Base-by-base conservation (phyloP, 306 rosid species). In the Medicago ruthenica region DNA sequence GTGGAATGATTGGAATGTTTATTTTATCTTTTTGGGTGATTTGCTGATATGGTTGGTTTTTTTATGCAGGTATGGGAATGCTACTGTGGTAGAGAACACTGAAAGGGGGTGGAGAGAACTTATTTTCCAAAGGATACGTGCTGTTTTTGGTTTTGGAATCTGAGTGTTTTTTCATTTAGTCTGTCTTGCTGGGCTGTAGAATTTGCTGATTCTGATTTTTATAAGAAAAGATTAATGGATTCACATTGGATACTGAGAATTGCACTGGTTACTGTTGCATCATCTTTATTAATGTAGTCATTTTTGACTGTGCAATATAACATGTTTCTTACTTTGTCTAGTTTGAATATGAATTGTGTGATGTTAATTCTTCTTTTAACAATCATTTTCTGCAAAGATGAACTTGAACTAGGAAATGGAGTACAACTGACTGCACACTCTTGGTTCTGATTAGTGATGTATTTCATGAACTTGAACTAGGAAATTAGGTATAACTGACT, bases 71-170 rank as follows among this genome's bases (percentile, higher is more conserved):
- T 95, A 92, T 76, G 99, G 98, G 50, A 95, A 95, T 77, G 87
- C 97, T 5, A 95, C 97, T 37, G 98, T 95, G 82, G 96, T 85
- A 83, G 98, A 95, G 93, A 95, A 95, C 79, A 95, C 98, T 0
- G 98, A 95, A 78, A 89, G 97, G 73, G 98, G 98, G 51, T 95
- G 98, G 98, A 84, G 97, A 86, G 99, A 95, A 80, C 97, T 86
- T 22, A 92, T 95, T 8, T 95, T 95, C 88, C 95, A 92, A 73
- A 92, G 90, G 93, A 92, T 95, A 55, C 86, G 97, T 47, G 99
- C 97, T 1, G 99, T 89, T 53, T 95, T 95, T 81, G 93, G 99
- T 57, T 95, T 95, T 71, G 97, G 99, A 75, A 86, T 95, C 47
- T 94, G 83, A 91, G 58, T 22, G 53, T 22, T 66, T 67, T 36